Evolutionary conservation across 768 basidiomycete species (phyloP).

Genomic region (Neoboletus magnificus): DNA sequence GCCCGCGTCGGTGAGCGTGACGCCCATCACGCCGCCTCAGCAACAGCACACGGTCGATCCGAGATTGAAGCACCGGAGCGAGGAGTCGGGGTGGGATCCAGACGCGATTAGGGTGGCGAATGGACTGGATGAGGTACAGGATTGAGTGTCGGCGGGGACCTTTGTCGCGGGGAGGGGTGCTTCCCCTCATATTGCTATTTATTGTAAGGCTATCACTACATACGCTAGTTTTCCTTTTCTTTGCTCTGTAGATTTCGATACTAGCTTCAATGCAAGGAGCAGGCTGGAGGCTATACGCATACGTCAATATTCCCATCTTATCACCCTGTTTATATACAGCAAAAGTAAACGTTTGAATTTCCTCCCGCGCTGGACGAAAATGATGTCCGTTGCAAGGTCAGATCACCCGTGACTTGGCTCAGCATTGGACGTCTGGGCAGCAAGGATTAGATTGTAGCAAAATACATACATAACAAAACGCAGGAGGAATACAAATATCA

Average conservation of each 20-base stretch:
- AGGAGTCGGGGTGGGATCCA: slow-evolving; percentile 29
- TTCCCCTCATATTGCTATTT: neutral
- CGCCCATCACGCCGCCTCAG: slow-evolving; percentile 31
- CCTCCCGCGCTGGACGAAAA: neutral
- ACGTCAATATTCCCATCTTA: neutral
- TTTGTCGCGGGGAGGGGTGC: no score
- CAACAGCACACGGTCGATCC: slow-evolving; percentile 24
- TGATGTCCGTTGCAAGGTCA: neutral
- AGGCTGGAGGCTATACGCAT: neutral
- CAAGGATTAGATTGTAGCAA: neutral
- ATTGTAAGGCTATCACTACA: slow-evolving; percentile 21
- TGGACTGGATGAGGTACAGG: slow-evolving; percentile 18
- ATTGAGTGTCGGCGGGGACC: neutral
- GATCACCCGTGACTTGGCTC: neutral
- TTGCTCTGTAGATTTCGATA: neutral
- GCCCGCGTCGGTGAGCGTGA: slow-evolving; percentile 27
- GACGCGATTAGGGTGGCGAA: slow-evolving; percentile 14
- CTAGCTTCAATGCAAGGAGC: neutral
- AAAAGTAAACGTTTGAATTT: neutral
- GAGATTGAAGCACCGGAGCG: slow-evolving; percentile 29
- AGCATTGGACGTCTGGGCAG: neutral
- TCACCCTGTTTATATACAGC: neutral
- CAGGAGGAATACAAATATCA: neutral
- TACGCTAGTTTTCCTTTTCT: neutral
- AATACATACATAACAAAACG: neutral